Conservation (phyloP, 2,329 filamentous ascomycete genomes). For the Ceratocystis cacaofunesta region DNA sequence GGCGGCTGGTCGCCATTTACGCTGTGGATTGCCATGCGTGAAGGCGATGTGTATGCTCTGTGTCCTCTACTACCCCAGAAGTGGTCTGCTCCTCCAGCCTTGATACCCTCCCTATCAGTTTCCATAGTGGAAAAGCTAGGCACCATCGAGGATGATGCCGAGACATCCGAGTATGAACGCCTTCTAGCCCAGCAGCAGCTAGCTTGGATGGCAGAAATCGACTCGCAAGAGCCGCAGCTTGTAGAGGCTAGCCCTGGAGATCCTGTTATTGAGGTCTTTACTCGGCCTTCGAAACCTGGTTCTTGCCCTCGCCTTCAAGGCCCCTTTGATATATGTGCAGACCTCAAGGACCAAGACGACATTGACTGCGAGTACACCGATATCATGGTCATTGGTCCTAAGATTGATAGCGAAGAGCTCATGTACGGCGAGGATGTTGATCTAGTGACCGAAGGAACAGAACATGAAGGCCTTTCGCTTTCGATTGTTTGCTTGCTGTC, state of each 20-base stretch:
- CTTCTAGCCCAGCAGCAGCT: conserved; percentile 48
- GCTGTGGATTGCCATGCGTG: conserved; percentile 88
- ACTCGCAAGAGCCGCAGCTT: conserved; percentile 45
- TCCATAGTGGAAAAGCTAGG: conserved; percentile 64
- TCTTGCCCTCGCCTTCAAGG: conserved; percentile 46
- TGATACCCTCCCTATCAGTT: conserved; percentile 69
- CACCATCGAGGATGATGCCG: conserved; percentile 44
- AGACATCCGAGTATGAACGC: conserved; percentile 37
- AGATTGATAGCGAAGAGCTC: conserved; percentile 43
- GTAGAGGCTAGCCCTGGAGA: conserved; percentile 37
- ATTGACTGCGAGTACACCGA: conserved; percentile 43
- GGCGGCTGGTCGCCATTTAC: conserved; percentile 96
- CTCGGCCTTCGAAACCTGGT: conserved; percentile 41
- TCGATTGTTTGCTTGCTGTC: conserved; percentile 45
- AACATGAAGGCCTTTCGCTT: conserved; percentile 45
- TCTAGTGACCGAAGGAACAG: conserved; percentile 39
- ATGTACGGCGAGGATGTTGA: conserved; percentile 53
- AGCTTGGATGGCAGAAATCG: conserved; percentile 52
- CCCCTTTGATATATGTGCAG: conserved; percentile 43
- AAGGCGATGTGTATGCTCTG: conserved; percentile 83
- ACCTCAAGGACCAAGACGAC: conserved; percentile 42
- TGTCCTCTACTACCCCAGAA: conserved; percentile 78
- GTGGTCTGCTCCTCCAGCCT: conserved; percentile 63
- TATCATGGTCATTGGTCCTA: conserved; percentile 47
- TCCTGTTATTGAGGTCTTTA: conserved; percentile 39